These are phyloP conservation scores for Cucurbitaria berberidis DNA, from an alignment of 2,329 filamentous ascomycete genomes.

Conservation along the genomic window DNA sequence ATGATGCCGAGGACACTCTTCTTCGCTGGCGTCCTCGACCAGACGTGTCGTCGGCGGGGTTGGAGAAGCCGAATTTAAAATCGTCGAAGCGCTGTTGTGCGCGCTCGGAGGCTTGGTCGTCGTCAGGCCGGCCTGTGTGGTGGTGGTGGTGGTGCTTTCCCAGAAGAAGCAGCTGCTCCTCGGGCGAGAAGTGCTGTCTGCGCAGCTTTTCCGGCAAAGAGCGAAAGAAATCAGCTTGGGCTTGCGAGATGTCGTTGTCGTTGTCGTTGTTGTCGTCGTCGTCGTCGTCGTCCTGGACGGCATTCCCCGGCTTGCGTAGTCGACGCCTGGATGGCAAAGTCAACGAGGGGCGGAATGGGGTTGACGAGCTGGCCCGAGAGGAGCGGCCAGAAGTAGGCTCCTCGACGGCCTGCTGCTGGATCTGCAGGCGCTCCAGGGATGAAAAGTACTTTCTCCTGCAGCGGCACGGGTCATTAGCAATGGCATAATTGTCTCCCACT, in stretches of 20 bases:
- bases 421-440: conserved; percentile 71
- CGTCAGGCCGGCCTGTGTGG: conserved; percentile 21
- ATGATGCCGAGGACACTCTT: conserved; percentile 23
- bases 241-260: conserved; percentile 53
- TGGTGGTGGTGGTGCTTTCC: conserved; percentile 30
- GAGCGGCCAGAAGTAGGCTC: conserved; percentile 32
- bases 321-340: conserved; percentile 29
- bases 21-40: conserved; percentile 22
- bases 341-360: conserved; percentile 25
- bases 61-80: conserved; percentile 39
- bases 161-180: conserved; percentile 71
- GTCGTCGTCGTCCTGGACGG: no score
- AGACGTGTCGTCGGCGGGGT: conserved; percentile 3
- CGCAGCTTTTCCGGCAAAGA: conserved; percentile 75
- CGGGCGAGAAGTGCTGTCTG: conserved; percentile 70
- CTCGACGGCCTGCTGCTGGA: conserved; percentile 59
- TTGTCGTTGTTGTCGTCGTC: conserved; percentile 35
- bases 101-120: conserved; percentile 18
- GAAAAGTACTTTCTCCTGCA: conserved; percentile 72
- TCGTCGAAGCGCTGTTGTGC: conserved; percentile 41
- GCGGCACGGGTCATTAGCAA: conserved; percentile 32
- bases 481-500: conserved; percentile 16
- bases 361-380: conserved; percentile 30
- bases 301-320: conserved; percentile 45
- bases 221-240: conserved; percentile 71